Percentiles rank a stretch among this genome's conserved stretches.
phyloP scores from a whole-genome alignment of 345 rosid species.

The Bruguiera gymnorhiza region DNA sequence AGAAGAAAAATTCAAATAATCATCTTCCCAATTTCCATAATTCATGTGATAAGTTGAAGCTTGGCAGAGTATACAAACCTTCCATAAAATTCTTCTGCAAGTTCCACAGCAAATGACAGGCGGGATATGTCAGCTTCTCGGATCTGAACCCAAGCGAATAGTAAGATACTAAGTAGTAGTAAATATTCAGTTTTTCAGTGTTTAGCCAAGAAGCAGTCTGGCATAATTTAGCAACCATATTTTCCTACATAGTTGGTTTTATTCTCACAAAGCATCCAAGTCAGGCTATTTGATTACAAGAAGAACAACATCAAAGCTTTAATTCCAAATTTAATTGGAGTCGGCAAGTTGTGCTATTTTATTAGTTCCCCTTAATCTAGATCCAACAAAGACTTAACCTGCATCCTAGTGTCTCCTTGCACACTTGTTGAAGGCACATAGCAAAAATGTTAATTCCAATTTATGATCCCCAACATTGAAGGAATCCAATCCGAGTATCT shows the following conservation, averaged over 20 bases:
- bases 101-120: constrained; percentile 97
- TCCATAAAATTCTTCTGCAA: constrained; percentile 99
- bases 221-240: too few relatives aligned
- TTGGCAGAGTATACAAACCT: constrained; percentile 43
- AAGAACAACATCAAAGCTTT: too few relatives aligned
- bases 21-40: not conserved
- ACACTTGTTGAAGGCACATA: not conserved
- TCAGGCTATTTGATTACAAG: too few relatives aligned
- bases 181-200: too few relatives aligned
- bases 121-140: constrained; percentile 99
- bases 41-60: constrained; percentile 1
- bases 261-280: too few relatives aligned
- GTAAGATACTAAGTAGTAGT: not conserved
- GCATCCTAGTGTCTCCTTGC: not conserved
- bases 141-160: constrained; percentile 46
- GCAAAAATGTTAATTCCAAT: too few relatives aligned
- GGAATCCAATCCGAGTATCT: not conserved
- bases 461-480: not conserved
- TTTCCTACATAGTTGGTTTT: too few relatives aligned
- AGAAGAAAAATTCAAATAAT: constrained; percentile 7
- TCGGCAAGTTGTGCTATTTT: not conserved
- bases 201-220: too few relatives aligned
- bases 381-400: not conserved
- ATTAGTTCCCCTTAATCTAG: not conserved
- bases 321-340: not conserved